Percentiles rank a stretch among this genome's conserved stretches.
Conservation (phyloP, 345 rosid species). For the Isatis tinctoria region DNA sequence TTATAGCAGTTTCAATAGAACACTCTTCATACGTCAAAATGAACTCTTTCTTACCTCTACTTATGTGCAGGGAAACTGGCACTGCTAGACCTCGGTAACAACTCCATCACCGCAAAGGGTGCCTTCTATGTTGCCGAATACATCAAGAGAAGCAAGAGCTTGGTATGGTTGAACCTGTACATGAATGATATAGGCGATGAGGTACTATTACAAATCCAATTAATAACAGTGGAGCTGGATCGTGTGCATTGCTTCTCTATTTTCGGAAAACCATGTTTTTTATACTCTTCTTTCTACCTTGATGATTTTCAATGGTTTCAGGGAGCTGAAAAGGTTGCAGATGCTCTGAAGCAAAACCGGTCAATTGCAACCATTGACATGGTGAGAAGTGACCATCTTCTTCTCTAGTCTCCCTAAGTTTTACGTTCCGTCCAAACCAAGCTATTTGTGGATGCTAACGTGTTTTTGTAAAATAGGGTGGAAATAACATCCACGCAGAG, state of each 20-base stretch:
- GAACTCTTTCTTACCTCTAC: neutral
- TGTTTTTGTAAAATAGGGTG: slow-evolving; percentile 52
- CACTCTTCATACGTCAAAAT: neutral
- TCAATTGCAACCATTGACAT: slow-evolving; percentile 70
- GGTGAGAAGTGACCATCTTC: slow-evolving; percentile 45
- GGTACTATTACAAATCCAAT: slow-evolving; percentile 40
- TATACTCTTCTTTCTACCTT: neutral
- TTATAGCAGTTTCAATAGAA: slow-evolving; percentile 3
- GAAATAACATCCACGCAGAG: slow-evolving; percentile 79
- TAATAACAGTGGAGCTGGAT: neutral
- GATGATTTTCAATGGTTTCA: slow-evolving; percentile 30
- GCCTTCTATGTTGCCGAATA: slow-evolving; percentile 81
- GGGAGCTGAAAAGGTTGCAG: slow-evolving; percentile 91
- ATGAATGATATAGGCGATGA: slow-evolving; percentile 97
- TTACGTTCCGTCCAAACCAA: neutral
- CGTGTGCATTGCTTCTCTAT: neutral
- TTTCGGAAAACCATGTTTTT: neutral
- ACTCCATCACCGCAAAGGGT: slow-evolving; percentile 78
- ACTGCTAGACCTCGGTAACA: slow-evolving; percentile 88
- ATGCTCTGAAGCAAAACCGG: slow-evolving; percentile 79
- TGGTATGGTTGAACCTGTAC: slow-evolving; percentile 92
- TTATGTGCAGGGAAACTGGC: slow-evolving; percentile 56
- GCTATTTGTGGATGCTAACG: neutral
- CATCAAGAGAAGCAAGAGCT: slow-evolving; percentile 77
- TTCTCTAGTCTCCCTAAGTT: neutral